Percentiles rank a stretch among this genome's conserved stretches.
Conservation (phyloP, 495 filamentous ascomycete genomes). For the Hypomontagnella monticulosa region DNA sequence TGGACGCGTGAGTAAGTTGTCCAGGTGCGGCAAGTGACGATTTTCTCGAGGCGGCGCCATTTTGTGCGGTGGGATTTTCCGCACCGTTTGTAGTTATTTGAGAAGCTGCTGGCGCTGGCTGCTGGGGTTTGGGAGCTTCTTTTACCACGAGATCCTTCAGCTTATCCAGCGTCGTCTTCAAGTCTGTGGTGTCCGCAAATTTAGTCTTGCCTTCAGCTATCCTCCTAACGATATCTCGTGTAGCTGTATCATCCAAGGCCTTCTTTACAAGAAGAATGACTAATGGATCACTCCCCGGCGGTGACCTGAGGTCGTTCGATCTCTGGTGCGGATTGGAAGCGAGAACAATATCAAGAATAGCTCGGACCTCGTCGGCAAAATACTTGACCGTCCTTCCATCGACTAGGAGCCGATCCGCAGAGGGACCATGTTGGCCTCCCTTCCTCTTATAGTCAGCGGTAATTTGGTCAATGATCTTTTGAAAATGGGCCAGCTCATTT, state of each 20-base stretch:
- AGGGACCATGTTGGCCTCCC: slow-evolving; percentile 51
- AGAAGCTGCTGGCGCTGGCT: slow-evolving; percentile 27
- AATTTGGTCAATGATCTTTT: slow-evolving; percentile 90
- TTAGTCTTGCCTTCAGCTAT: slow-evolving; percentile 53
- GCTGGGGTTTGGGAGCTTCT: slow-evolving; percentile 34
- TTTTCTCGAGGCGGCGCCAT: slow-evolving; percentile 41
- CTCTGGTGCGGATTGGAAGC: slow-evolving; percentile 57
- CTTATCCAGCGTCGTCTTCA: slow-evolving; percentile 53
- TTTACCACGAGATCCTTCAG: slow-evolving; percentile 46
- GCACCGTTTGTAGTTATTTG: slow-evolving; percentile 38
- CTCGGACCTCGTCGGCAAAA: slow-evolving; percentile 59
- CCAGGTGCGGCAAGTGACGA: slow-evolving; percentile 35
- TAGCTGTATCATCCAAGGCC: slow-evolving; percentile 51
- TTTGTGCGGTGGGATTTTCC: slow-evolving; percentile 28
- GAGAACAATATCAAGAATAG: slow-evolving; percentile 58
- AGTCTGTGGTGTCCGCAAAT: slow-evolving; percentile 55
- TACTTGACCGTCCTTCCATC: slow-evolving; percentile 57
- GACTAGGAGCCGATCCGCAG: slow-evolving; percentile 55
- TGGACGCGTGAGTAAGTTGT: slow-evolving; percentile 43
- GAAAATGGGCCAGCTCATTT: slow-evolving; percentile 86
- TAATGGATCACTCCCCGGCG: slow-evolving; percentile 53
- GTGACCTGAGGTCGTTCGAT: slow-evolving; percentile 51
- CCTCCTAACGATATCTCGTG: slow-evolving; percentile 52
- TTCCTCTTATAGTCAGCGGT: slow-evolving; percentile 65
- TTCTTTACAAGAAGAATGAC: slow-evolving; percentile 56